Conservation (phyloP, 2,329 filamentous ascomycete species). For the Colletotrichum sidae region DNA sequence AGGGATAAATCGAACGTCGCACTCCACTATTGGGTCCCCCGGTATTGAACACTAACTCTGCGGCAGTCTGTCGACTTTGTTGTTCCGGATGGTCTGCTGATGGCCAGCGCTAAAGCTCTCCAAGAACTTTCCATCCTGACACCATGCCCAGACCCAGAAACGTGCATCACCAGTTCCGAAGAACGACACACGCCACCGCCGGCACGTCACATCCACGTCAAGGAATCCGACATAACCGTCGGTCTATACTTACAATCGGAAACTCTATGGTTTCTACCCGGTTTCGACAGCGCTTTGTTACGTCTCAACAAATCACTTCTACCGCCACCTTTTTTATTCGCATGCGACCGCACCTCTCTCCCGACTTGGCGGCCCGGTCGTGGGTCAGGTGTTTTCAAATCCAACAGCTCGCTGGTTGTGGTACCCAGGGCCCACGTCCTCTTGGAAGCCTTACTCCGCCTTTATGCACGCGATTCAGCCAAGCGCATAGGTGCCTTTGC, state of each 20-base stretch:
- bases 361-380: constrained; percentile 41
- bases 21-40: neutral
- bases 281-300: constrained; percentile 36
- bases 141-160: constrained; percentile 33
- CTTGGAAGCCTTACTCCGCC: constrained; percentile 41
- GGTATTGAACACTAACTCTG: too few relatives aligned
- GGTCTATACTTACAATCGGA: constrained; percentile 41
- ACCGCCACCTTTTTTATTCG: constrained; percentile 38
- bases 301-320: constrained; percentile 20
- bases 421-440: constrained; percentile 40
- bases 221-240: constrained; percentile 38
- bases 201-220: constrained; percentile 21
- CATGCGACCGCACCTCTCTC: constrained; percentile 39
- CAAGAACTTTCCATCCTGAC: constrained; percentile 19
- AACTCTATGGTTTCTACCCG: constrained; percentile 42
- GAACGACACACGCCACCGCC: constrained; percentile 39
- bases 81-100: constrained; percentile 38
- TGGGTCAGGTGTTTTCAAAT: constrained; percentile 27
- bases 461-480: constrained; percentile 41
- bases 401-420: constrained; percentile 32
- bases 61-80: constrained; percentile 41
- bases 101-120: constrained; percentile 30
- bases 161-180: constrained; percentile 35
- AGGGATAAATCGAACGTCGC: neutral
- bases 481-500: constrained; percentile 38